Percentiles rank a stretch among this genome's conserved stretches.
phyloP scores from a whole-genome alignment of 1,139 yeast species.

The Scheffersomyces segobiensis region DNA sequence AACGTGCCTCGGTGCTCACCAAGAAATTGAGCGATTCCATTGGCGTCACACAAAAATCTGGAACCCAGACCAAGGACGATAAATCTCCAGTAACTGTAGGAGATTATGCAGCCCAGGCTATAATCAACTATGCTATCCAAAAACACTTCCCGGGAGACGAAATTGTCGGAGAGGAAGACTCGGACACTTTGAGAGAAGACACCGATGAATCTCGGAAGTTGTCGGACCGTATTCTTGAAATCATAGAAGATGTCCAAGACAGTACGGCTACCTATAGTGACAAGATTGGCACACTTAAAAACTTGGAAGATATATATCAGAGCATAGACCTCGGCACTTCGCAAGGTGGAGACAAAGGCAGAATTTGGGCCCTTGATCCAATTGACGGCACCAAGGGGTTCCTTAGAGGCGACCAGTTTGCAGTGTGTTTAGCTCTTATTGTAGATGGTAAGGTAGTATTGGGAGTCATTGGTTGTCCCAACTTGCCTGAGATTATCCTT shows the following conservation, averaged over 20 bases:
- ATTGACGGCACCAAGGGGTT: slow-evolving; percentile 98
- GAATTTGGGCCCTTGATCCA: slow-evolving; percentile 98
- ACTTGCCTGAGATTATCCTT: slow-evolving; percentile 58
- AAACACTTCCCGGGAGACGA: slow-evolving; percentile 80
- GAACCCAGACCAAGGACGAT: slow-evolving; percentile 80
- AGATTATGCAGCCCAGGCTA: slow-evolving; percentile 94
- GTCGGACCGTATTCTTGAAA: slow-evolving; percentile 47
- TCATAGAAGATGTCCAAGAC: slow-evolving; percentile 48
- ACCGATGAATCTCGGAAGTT: slow-evolving; percentile 32
- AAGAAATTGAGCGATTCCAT: slow-evolving; percentile 70
- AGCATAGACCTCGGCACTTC: slow-evolving; percentile 80
- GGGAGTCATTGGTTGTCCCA: slow-evolving; percentile 97
- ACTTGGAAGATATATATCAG: slow-evolving; percentile 53
- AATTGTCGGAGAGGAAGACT: slow-evolving; percentile 93
- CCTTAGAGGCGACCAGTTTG: slow-evolving; percentile 93
- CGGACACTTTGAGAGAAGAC: slow-evolving; percentile 58
- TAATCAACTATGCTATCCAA: slow-evolving; percentile 80
- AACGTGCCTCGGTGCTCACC: slow-evolving; percentile 80
- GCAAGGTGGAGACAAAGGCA: slow-evolving; percentile 71
- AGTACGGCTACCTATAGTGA: slow-evolving; percentile 24
- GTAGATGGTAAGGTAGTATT: slow-evolving; percentile 82
- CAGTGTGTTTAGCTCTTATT: slow-evolving; percentile 88
- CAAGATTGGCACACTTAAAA: slow-evolving; percentile 42
- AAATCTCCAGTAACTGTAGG: slow-evolving; percentile 96
- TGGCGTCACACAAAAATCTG: slow-evolving; percentile 52